Conservation (phyloP, 176 grass and related monocot species). For the Ananas comosus region DNA sequence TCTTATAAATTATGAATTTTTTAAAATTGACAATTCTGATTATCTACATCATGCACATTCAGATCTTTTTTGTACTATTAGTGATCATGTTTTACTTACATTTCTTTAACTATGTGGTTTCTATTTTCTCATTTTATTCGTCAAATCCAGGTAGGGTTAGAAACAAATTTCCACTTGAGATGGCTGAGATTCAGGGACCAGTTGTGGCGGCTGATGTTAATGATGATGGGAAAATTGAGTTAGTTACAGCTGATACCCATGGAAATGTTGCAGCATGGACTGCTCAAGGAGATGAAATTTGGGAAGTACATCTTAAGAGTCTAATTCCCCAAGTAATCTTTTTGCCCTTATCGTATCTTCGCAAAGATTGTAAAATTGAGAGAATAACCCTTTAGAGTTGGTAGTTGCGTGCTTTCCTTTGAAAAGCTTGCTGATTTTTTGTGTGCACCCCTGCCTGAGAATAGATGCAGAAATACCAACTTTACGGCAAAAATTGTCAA, state of each 20-base stretch:
- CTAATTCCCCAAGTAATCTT: slow-evolving; percentile 74
- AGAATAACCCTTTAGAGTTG: too few relatives aligned
- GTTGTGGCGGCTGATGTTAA: slow-evolving; percentile 86
- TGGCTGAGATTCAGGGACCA: slow-evolving; percentile 88
- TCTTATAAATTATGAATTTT: too few relatives aligned
- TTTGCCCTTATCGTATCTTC: not conserved
- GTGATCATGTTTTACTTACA: not conserved
- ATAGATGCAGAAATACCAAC: not conserved
- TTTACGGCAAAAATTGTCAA: not conserved
- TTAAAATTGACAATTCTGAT: too few relatives aligned
- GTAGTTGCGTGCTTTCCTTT: too few relatives aligned
- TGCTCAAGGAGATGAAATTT: slow-evolving; percentile 84
- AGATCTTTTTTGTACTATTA: not conserved
- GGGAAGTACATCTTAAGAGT: slow-evolving; percentile 93
- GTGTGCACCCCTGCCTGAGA: too few relatives aligned
- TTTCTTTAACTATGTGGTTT: not conserved
- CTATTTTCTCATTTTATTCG: slow-evolving; percentile 5
- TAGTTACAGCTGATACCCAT: slow-evolving; percentile 80
- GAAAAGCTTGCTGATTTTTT: too few relatives aligned
- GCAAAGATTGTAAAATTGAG: too few relatives aligned
- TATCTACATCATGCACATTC: too few relatives aligned
- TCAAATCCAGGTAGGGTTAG: slow-evolving; percentile 53
- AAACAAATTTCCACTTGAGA: slow-evolving; percentile 86
- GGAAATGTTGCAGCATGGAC: slow-evolving; percentile 97
- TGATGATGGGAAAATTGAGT: slow-evolving; percentile 94